These are phyloP conservation scores for Diaporthe capsici DNA, from an alignment of 2,329 filamentous ascomycete genomes.

Conservation along the genomic window DNA sequence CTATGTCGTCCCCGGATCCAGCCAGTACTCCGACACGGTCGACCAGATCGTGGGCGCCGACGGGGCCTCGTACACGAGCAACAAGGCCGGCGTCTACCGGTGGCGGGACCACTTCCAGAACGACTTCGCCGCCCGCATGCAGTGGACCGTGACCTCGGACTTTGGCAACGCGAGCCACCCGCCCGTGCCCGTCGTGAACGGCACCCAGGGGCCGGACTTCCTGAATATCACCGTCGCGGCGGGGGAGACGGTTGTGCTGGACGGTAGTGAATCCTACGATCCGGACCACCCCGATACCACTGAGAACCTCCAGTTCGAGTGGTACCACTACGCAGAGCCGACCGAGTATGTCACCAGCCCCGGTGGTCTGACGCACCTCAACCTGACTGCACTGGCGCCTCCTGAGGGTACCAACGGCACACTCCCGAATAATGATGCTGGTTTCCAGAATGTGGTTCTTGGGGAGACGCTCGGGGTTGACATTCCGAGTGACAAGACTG, in stretches of 20 bases:
- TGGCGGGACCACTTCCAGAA: conserved; percentile 51
- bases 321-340: not conserved
- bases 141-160: conserved; percentile 46
- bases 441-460: not conserved
- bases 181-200: conserved; percentile 26
- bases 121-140: conserved; percentile 52
- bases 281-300: not conserved
- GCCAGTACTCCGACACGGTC: not conserved
- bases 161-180: conserved; percentile 41
- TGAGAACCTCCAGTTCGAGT: not conserved
- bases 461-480: not conserved
- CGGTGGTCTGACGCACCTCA: not conserved
- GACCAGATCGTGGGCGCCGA: not conserved
- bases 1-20: not conserved
- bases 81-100: conserved; percentile 50
- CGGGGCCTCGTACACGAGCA: not conserved
- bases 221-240: not conserved
- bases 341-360: not conserved
- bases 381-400: not conserved
- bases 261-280: not conserved
- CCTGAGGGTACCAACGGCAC: not conserved
- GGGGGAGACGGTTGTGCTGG: no score
- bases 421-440: not conserved
- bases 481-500: not conserved
- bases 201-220: not conserved